Percentiles rank a stretch among this genome's conserved stretches.
phyloP scores from a whole-genome alignment of 345 rosid species.

The Ceriops tagal region DNA sequence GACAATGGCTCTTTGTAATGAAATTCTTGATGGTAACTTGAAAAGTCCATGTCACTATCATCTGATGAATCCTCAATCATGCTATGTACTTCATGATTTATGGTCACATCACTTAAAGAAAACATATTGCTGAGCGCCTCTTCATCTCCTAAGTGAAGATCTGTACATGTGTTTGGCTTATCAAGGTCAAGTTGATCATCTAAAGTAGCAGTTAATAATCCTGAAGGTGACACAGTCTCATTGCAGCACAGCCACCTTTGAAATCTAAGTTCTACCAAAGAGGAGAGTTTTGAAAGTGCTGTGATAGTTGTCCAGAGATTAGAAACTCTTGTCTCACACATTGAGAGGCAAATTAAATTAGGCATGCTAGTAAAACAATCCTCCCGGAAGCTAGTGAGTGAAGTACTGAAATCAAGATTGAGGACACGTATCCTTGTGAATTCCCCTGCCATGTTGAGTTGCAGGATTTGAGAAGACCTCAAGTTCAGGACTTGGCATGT shows the following conservation, averaged over 20 bases:
- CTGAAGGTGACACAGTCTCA: conserved; percentile 38
- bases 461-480: conserved; percentile 57
- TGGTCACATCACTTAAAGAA: conserved; percentile 21
- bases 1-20: conserved; percentile 35
- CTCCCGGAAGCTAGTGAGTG: conserved; percentile 62
- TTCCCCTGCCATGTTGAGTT: conserved; percentile 81
- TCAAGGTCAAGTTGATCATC: conserved; percentile 29
- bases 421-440: conserved; percentile 60
- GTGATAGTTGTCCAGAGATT: conserved; percentile 85
- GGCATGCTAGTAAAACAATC: conserved; percentile 85
- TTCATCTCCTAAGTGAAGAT: conserved; percentile 38
- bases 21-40: conserved; percentile 37
- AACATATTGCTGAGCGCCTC: conserved; percentile 36
- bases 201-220: conserved; percentile 27
- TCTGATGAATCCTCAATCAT: conserved; percentile 48
- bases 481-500: conserved; percentile 62
- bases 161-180: conserved; percentile 19
- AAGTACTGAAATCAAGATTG: conserved; percentile 66
- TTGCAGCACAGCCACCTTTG: conserved; percentile 65
- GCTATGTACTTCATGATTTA: conserved; percentile 30
- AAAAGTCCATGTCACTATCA: conserved; percentile 62
- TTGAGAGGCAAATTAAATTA: conserved; percentile 61
- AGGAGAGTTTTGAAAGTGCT: conserved; percentile 70
- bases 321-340: conserved; percentile 75
- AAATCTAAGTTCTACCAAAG: conserved; percentile 65